Base-by-base conservation (phyloP, 2,329 filamentous ascomycete species). In the Fusarium duplospermum region DNA sequence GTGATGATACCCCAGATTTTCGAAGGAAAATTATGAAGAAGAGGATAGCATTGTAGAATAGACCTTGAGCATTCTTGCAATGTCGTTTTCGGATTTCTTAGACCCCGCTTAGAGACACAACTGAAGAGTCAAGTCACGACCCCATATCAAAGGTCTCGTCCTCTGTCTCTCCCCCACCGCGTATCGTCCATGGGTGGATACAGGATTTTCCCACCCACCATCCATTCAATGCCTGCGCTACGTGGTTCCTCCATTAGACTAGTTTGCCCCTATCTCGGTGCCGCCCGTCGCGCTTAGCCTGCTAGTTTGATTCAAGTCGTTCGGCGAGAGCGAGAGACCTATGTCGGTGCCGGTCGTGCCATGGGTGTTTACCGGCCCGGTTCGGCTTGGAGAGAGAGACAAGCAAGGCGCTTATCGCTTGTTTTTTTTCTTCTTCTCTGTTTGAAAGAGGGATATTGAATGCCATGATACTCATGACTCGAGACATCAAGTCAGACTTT, bases 151-250 rank as follows among this genome's bases (percentile, higher is more conserved):
- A 27, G 22, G 45, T 24, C 47, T 29, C 47, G 24, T 29, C 16
- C 24, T 29, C 47, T 52, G 24, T 52, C 47, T 54, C 13, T n/a
- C 47, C 24, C 27, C 47, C 47, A 31, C 24, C 47, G 10, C 27
- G 40, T 73, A 69, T 71, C 71, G 36, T 33, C 31, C 31, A 33
- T 58, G 67, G 71, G 71, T 74, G 71, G 67, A 59, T 62, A 71
- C 67, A 59, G 31, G 27, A 59, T 74, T 73, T 71, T 69, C 64
- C 66, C 62, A 71, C 16, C 70, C 54, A 62, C 36, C 61, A 60
- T 29, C 42, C 22, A 11, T 45, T 14, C 9, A 7, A 4, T 20
- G 10, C 16, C 24, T 54, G 4, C 8, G n/a, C 24, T 29, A 54
- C 50, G 31, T 47, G 22, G 14, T 31, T 29, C 16, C 29, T 56